Percentiles rank a stretch among this genome's conserved stretches.
Conservation (phyloP, 768 basidiomycete species). For the Auriscalpium orientale region DNA sequence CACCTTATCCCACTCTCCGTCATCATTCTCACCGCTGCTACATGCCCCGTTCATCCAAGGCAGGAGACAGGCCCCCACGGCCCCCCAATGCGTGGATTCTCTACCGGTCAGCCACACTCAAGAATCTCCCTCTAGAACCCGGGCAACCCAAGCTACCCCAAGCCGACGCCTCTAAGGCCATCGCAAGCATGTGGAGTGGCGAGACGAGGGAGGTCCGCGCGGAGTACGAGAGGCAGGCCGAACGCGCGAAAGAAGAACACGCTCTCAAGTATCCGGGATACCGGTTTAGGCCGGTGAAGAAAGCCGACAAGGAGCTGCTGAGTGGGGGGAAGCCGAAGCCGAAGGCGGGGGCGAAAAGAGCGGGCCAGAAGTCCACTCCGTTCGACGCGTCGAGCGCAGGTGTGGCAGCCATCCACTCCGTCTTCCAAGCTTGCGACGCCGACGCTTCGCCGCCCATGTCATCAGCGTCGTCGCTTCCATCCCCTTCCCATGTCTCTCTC, state of each 20-base stretch:
- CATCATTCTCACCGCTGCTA: background rate
- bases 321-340: background rate
- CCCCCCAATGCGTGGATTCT: conserved; percentile 46
- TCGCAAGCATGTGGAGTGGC: conserved; percentile 33
- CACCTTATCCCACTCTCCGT: background rate
- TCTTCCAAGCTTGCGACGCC: background rate
- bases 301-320: conserved; percentile 9
- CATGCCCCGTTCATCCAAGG: background rate
- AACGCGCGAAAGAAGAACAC: conserved; percentile 10
- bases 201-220: conserved; percentile 28
- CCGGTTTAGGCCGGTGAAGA: conserved; percentile 11
- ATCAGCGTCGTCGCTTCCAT: background rate
- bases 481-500: background rate
- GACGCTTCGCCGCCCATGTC: background rate
- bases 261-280: conserved; percentile 10
- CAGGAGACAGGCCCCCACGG: conserved; percentile 20
- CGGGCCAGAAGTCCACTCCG: conserved; percentile 1
- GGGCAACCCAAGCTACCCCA: conserved; percentile 26
- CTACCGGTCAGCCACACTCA: conserved; percentile 37
- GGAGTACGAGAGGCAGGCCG: conserved; percentile 6
- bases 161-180: conserved; percentile 35
- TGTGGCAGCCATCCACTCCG: background rate
- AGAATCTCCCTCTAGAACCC: conserved; percentile 20
- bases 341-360: conserved; percentile 3
- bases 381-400: conserved; percentile 2